phyloP scores from a whole-genome alignment of 352 stramenopile species.

The Globisporangium cystogenes region DNA sequence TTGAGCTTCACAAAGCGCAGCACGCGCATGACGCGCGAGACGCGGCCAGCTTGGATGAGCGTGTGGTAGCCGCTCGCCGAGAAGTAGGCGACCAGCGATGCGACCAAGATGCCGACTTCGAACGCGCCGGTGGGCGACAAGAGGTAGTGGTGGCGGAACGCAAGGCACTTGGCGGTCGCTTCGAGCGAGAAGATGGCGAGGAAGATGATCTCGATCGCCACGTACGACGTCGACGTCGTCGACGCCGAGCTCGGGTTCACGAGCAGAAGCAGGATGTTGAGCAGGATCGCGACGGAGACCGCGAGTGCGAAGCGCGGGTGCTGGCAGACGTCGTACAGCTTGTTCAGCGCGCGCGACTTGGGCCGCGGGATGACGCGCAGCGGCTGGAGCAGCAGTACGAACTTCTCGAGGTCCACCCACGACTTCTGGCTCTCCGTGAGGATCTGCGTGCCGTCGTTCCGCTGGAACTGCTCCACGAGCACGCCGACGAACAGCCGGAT shows the following conservation, averaged over 20 bases:
- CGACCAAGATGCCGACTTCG: slow-evolving; percentile 53
- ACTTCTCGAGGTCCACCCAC: slow-evolving; percentile 80
- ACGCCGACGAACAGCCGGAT: slow-evolving; percentile 77
- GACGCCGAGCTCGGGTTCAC: slow-evolving; percentile 39
- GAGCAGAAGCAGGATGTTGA: slow-evolving; percentile 67
- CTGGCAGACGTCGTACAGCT: slow-evolving; percentile 54
- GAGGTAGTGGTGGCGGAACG: slow-evolving; percentile 62
- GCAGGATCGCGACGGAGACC: slow-evolving; percentile 55
- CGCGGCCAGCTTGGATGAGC: slow-evolving; percentile 59
- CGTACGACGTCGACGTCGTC: slow-evolving; percentile 26
- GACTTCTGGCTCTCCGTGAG: slow-evolving; percentile 73
- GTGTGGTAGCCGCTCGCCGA: slow-evolving; percentile 52
- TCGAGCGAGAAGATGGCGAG: slow-evolving; percentile 53
- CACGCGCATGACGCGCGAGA: slow-evolving; percentile 77
- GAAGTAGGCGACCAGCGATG: slow-evolving; percentile 63
- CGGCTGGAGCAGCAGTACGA: slow-evolving; percentile 65
- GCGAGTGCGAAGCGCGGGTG: slow-evolving; percentile 47
- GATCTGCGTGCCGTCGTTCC: slow-evolving; percentile 79
- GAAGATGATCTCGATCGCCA: slow-evolving; percentile 68
- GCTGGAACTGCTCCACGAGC: slow-evolving; percentile 79
- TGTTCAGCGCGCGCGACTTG: slow-evolving; percentile 15
- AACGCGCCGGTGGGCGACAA: slow-evolving; percentile 47
- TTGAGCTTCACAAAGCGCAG: slow-evolving; percentile 73
- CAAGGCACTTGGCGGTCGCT: slow-evolving; percentile 48
- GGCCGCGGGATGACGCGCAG: slow-evolving; percentile 50